Evolutionary conservation across 2,329 filamentous ascomycete species (phyloP).

Genomic region (Colletotrichum tropicicola): DNA sequence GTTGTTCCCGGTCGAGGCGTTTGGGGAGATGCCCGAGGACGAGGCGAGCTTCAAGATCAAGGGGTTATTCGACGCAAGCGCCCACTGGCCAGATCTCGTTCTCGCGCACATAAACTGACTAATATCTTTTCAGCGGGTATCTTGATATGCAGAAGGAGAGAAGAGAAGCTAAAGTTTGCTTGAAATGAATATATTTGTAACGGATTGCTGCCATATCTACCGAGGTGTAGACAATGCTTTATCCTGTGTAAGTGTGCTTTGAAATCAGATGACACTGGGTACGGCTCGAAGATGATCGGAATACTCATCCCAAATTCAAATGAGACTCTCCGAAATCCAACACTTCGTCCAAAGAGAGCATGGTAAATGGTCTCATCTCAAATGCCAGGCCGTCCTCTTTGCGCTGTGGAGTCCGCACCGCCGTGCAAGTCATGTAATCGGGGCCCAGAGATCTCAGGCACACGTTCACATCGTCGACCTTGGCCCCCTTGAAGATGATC

Average conservation of each 20-base stretch:
- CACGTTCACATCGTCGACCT: conserved; percentile 51
- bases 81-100: conserved; percentile 15
- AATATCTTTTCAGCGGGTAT: too few species aligned
- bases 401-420: conserved; percentile 50
- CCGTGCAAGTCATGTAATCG: conserved; percentile 65
- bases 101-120: not conserved
- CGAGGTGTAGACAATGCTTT: too few species aligned
- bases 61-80: not conserved
- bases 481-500: conserved; percentile 48
- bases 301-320: not conserved
- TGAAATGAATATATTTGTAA: too few species aligned
- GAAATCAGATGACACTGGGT: not conserved
- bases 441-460: conserved; percentile 53
- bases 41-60: not conserved
- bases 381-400: conserved; percentile 49
- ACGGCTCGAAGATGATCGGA: not conserved
- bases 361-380: conserved; percentile 50
- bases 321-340: conserved; percentile 52
- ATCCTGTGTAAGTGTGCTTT: not conserved
- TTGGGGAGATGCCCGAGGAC: not conserved
- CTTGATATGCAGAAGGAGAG: not conserved
- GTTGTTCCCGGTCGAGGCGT: conserved; percentile 9
- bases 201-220: too few species aligned
- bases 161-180: too few species aligned
- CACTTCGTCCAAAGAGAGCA: conserved; percentile 54